phyloP scores from a whole-genome alignment of 192 early-diverging fungal genomes.

The Coemansia javaensis region DNA sequence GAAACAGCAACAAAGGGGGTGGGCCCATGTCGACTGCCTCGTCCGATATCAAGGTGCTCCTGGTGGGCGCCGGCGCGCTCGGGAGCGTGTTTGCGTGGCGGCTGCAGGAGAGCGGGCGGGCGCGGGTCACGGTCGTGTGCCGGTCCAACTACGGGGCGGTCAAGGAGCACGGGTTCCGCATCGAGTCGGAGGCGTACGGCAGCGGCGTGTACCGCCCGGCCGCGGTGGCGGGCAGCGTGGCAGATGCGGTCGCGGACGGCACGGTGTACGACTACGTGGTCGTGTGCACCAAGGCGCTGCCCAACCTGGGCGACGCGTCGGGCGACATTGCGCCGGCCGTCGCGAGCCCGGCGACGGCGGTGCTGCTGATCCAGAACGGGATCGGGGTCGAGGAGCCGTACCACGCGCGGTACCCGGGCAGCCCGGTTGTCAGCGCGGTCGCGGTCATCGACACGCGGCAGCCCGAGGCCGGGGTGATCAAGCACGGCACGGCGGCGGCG shows the following conservation, averaged over 20 bases:
- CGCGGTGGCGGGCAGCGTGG: constrained; percentile 41
- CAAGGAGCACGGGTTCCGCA: constrained; percentile 51
- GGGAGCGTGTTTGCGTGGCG: constrained; percentile 64
- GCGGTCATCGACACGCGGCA: constrained; percentile 65
- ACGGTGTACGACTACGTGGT: constrained; percentile 56
- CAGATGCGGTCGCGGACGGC: constrained; percentile 47
- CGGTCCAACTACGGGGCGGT: constrained; percentile 63
- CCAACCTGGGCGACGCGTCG: constrained; percentile 55
- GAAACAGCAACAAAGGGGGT: not conserved
- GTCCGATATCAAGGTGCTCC: constrained; percentile 20
- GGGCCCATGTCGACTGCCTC: not conserved
- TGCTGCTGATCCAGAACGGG: constrained; percentile 72
- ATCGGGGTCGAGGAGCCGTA: constrained; percentile 62
- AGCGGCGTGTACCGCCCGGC: constrained; percentile 53
- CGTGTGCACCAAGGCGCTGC: constrained; percentile 65
- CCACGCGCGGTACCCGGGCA: constrained; percentile 54
- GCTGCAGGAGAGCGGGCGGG: constrained; percentile 50
- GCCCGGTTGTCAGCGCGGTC: constrained; percentile 57
- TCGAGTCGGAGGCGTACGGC: constrained; percentile 56
- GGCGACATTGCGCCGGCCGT: constrained; percentile 57
- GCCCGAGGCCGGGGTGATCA: constrained; percentile 49
- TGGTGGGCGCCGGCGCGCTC: constrained; percentile 69
- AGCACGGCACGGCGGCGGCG: constrained; percentile 42
- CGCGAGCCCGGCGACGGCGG: constrained; percentile 38
- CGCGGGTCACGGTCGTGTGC: constrained; percentile 57